phyloP scores from a whole-genome alignment of 2,329 filamentous ascomycete species.

The Pseudogymnoascus sp. region DNA sequence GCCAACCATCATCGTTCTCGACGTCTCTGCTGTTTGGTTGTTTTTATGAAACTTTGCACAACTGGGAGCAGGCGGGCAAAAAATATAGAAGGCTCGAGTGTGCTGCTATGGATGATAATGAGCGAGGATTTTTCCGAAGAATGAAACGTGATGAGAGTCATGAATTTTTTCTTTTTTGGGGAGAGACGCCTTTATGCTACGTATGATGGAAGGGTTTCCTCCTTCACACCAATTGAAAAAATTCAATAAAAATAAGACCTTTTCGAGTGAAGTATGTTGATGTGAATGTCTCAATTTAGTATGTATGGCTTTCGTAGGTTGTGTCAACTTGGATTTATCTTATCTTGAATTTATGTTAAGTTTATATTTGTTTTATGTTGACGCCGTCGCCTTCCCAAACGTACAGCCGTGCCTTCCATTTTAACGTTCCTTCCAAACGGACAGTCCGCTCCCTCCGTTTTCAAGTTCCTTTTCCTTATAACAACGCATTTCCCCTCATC shows the following conservation, averaged over 20 bases:
- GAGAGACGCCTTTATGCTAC: conserved; percentile 5
- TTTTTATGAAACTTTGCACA: conserved; percentile 8
- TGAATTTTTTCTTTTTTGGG: conserved; percentile 6
- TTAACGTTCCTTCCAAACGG: neutral
- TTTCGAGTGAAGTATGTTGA: neutral
- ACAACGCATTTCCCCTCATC: no score
- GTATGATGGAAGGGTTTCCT: conserved; percentile 4
- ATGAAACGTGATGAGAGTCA: conserved; percentile 7
- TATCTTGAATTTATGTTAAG: neutral
- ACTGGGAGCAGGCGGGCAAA: conserved; percentile 3
- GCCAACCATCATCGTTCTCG: conserved; percentile 6
- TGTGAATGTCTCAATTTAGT: neutral
- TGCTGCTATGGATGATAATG: conserved; percentile 7
- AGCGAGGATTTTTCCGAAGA: conserved; percentile 6
- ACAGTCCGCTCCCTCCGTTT: no score
- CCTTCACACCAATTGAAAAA: conserved; percentile 6
- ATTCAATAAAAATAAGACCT: neutral
- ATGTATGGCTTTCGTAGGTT: neutral
- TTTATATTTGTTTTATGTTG: neutral
- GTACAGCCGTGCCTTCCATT: neutral
- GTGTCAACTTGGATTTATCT: neutral
- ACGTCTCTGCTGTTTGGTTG: conserved; percentile 7
- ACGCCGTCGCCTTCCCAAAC: neutral
- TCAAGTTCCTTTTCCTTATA: no score
- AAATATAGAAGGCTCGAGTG: conserved; percentile 7